These are phyloP conservation scores for Ciborinia camelliae DNA, from an alignment of 2,329 filamentous ascomycete species.

Conservation along the genomic window DNA sequence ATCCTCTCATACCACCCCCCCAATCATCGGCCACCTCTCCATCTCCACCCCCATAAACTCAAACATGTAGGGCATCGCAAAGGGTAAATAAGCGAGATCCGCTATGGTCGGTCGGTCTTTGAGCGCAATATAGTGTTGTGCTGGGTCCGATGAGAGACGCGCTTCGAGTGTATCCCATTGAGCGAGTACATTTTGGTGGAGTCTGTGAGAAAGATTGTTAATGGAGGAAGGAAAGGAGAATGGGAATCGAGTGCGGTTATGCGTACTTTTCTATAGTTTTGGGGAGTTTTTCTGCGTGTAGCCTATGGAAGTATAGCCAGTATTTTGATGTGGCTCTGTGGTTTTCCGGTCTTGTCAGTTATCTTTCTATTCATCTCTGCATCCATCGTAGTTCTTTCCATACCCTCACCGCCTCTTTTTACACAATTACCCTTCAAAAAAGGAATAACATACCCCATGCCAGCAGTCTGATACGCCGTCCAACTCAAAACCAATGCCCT, in stretches of 20 bases:
- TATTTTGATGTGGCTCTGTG: constrained; percentile 37
- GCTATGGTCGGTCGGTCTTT: constrained; percentile 39
- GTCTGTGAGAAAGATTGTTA: constrained; percentile 21
- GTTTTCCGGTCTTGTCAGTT: too few relatives aligned
- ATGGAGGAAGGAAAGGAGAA: neutral
- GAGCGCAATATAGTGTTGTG: constrained; percentile 39
- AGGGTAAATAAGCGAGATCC: constrained; percentile 29
- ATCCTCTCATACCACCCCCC: neutral
- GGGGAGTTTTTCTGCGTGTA: constrained; percentile 32
- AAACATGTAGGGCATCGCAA: neutral
- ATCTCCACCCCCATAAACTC: neutral
- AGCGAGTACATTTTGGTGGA: constrained; percentile 31
- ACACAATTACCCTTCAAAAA: neutral
- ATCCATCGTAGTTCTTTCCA: too few relatives aligned
- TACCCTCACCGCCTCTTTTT: too few relatives aligned
- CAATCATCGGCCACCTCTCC: neutral
- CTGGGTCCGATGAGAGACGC: constrained; percentile 24
- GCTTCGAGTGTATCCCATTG: constrained; percentile 37
- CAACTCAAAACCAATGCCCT: constrained; percentile 36
- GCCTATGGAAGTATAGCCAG: constrained; percentile 38
- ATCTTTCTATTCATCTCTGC: neutral
- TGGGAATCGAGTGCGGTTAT: neutral
- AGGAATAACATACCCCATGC: constrained; percentile 37
- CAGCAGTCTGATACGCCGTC: constrained; percentile 41
- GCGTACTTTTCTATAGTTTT: constrained; percentile 22